phyloP scores from a whole-genome alignment of 2,329 filamentous ascomycete species.

The Sporothrix pallida region DNA sequence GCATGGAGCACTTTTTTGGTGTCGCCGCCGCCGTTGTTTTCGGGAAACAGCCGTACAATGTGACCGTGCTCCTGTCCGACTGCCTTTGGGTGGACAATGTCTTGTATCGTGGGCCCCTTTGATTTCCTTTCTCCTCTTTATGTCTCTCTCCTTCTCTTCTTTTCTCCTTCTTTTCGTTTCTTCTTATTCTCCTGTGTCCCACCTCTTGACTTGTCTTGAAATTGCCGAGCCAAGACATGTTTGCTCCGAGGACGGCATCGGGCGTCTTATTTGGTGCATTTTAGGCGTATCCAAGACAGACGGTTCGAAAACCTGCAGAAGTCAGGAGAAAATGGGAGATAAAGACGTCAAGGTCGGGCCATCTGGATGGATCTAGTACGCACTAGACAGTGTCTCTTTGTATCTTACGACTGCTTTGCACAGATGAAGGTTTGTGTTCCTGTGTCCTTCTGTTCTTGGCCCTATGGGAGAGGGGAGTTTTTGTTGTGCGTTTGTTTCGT shows the following conservation, averaged over 20 bases:
- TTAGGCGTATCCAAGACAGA: neutral
- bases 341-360: neutral
- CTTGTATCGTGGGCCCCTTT: neutral
- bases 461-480: neutral
- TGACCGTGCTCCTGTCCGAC: neutral
- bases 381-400: neutral
- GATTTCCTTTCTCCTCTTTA: neutral
- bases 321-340: neutral
- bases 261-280: neutral
- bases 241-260: neutral
- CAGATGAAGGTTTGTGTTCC: neutral
- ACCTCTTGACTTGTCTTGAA: neutral
- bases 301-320: neutral
- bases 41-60: neutral
- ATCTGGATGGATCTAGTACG: neutral
- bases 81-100: neutral
- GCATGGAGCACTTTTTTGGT: neutral
- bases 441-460: neutral
- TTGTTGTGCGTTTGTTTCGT: neutral
- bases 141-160: neutral
- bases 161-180: neutral
- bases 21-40: neutral
- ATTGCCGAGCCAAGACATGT: neutral
- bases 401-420: neutral
- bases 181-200: neutral